Conservation (phyloP, 768 basidiomycete species). For the Leccinum disarticulatum region DNA sequence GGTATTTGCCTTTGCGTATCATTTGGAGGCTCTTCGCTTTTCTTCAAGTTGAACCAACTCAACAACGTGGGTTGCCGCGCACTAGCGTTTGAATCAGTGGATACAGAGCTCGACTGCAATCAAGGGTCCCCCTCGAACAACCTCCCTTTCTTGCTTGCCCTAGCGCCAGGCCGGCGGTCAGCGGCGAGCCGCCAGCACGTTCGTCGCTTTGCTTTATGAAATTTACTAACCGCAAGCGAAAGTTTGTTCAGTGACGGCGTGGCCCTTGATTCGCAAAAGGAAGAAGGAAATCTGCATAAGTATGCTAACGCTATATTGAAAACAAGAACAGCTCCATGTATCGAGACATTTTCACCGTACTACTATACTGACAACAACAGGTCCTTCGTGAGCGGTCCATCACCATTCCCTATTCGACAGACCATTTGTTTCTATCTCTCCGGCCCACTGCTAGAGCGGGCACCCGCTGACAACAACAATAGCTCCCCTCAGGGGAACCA, state of each 20-base stretch:
- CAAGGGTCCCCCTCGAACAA: slow-evolving; percentile 10
- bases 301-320: slow-evolving; percentile 20
- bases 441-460: slow-evolving; percentile 34
- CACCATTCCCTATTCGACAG: slow-evolving; percentile 22
- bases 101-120: slow-evolving; percentile 17
- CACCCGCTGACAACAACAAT: slow-evolving; percentile 26
- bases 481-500: slow-evolving; percentile 26
- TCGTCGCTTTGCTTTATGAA: neutral
- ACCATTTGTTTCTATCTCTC: slow-evolving; percentile 30
- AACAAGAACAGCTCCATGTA: slow-evolving; percentile 22
- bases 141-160: slow-evolving; percentile 12
- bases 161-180: too few species aligned
- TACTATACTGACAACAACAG: slow-evolving; percentile 10
- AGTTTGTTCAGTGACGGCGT: neutral
- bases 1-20: too few species aligned
- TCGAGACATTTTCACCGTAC: slow-evolving; percentile 19
- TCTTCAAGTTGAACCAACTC: too few species aligned
- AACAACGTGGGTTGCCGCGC: neutral
- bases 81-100: slow-evolving; percentile 2
- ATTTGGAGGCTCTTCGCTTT: too few species aligned
- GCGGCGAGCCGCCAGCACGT: slow-evolving; percentile 11
- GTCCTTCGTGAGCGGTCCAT: slow-evolving; percentile 31
- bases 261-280: slow-evolving; percentile 13
- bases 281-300: slow-evolving; percentile 15
- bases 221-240: slow-evolving; percentile 1